Evolutionary conservation across 225 moss, liverwort and hornwort genomes (phyloP).

Genomic region (Marchantia paleacea): DNA sequence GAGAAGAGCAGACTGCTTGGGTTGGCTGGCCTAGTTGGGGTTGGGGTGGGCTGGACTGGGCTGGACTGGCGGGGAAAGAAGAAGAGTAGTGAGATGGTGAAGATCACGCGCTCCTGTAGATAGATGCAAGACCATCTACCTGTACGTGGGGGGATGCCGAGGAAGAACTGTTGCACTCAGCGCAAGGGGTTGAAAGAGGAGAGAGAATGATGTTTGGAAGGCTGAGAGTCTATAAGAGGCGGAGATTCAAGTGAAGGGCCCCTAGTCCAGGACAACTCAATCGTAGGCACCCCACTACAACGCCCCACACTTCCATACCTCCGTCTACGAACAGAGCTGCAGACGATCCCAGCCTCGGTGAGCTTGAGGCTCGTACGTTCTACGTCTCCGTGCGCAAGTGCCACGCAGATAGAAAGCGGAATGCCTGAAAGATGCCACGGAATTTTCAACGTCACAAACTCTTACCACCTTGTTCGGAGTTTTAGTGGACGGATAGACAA

Average conservation of each 20-base stretch:
- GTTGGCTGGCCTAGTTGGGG: too few species aligned
- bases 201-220: neutral
- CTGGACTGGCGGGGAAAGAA: neutral
- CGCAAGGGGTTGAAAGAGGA: neutral
- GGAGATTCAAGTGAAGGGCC: neutral
- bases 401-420: too few species aligned
- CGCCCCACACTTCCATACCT: too few species aligned
- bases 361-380: too few species aligned
- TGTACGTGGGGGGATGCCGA: constrained; percentile 13
- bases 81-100: neutral
- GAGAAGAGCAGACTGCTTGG: neutral
- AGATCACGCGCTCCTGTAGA: constrained; percentile 3
- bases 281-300: too few species aligned
- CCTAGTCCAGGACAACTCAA: neutral
- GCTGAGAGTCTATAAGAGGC: constrained; percentile 5
- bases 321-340: too few species aligned
- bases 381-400: too few species aligned
- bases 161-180: neutral
- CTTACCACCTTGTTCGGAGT: too few species aligned
- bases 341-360: too few species aligned
- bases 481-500: too few species aligned
- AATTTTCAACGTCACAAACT: too few species aligned
- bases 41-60: neutral
- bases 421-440: too few species aligned
- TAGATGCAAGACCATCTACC: neutral